Base-by-base conservation (phyloP, 192 early-diverging fungal species). In the Coemansia sp. region DNA sequence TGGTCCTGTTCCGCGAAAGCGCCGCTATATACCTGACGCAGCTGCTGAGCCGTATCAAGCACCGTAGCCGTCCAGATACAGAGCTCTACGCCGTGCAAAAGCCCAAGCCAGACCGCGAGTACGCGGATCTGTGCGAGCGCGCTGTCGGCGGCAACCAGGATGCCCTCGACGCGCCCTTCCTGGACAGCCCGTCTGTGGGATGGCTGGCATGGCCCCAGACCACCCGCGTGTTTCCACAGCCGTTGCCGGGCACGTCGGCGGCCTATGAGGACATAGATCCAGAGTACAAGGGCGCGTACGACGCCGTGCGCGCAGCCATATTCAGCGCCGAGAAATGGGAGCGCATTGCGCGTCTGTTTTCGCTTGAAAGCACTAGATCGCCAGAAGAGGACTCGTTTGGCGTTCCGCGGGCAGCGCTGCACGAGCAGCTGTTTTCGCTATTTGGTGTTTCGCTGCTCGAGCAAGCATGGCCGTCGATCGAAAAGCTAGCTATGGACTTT, bases 191-290 rank as follows among this genome's bases (percentile, higher is more conserved):
- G 3, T 61, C 74, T 0, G 76, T 83, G 6, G 94, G 94, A 6
- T 96, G 91, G 93, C 84, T 88, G 62, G 90, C 83, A 7, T 95
- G 91, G 91, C 90, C 92, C 9, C 67, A 77, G 22, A 65, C 71
- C 11, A 76, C 75, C 64, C 84, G 81, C 58, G 84, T 76, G 0
- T 92, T 91, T 58, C 45, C 46, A 2, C 14, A 61, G n/a, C 56
- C 76, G 18, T 74, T 65, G 8, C 55, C 71, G 14, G 82, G 63
- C 6, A 67, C 64, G 2, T 47, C 69, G 1, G 66, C 46, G 29
- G 53, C 74, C 4, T 81, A 84, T 42, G 83, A 84, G 19, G 72
- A 55, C 34, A 75, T 86, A 23, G 92, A 95, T 30, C 46, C 76
- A 0, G 79, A 68, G 9, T 92, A 86, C 34, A 63, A 69, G 13